Base-by-base conservation (phyloP, 2,329 filamentous ascomycete genomes). In the Exserohilum rostratum region DNA sequence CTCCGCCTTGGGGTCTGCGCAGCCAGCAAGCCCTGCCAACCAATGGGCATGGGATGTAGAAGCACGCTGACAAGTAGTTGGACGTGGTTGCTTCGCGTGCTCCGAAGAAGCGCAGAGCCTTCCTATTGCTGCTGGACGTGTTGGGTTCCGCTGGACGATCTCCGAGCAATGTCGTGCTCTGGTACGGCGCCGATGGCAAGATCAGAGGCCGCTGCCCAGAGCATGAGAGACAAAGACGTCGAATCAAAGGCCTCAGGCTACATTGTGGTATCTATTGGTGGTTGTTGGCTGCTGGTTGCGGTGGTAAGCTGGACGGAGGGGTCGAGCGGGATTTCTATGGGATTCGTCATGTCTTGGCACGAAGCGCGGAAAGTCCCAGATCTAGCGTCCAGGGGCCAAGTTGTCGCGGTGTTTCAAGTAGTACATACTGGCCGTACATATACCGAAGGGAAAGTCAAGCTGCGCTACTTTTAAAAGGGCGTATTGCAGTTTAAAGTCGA, bases 31-130 rank as follows among this genome's bases (percentile, higher is more conserved):
- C 17, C 5, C 31, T 42, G 25, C 34, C 22, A 12, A 34, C 50
- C 50, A 48, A 53, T 53, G 11, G 22, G 27, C 4, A 11, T 17
- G 15, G n/a, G 12, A 3, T 13, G 22, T 27, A 5, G 1, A 20
- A 13, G n/a, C 50, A 53, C 44, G 50, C 50, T 29, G n/a, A 15
- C 15, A 27, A 35, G 10, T 22, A 30, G 50, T 48, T 53, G 50
- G 44, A 38, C 20, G 11, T 42, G 5, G 27, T 35, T 20, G 3
- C 20, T 33, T 31, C 29, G 30, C 44, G 30, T 35, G 22, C 17
- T 17, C 44, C 35, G 30, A 48, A n/a, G 11, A 20, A 22, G 33
- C n/a, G 6, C 20, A 13, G 27, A 13, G 37, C 13, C 44, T 15
- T 25, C 25, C 43, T 51, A 27, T 42, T 48, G 44, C 27, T 22